These are phyloP conservation scores for Komagataella populi DNA, from an alignment of 805 yeast genomes.

Conservation along the genomic window DNA sequence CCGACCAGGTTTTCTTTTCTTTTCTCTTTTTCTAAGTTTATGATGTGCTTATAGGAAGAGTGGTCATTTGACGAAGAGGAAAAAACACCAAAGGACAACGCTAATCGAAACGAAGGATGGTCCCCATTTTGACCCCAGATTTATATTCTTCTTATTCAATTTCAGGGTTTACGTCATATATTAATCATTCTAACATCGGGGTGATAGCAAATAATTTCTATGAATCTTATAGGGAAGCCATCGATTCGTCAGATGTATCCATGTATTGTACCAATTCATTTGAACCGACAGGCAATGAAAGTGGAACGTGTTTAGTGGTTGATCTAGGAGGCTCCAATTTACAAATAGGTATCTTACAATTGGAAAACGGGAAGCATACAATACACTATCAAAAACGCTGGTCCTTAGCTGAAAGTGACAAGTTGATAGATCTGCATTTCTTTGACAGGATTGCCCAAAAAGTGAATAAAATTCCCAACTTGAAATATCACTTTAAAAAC, in stretches of 20 bases:
- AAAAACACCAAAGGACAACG: too few relatives aligned
- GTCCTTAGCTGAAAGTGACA: constrained; percentile 23
- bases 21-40: neutral
- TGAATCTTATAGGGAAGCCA: constrained; percentile 1
- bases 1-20: neutral
- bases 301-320: constrained; percentile 23
- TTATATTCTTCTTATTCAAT: neutral
- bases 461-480: constrained; percentile 15
- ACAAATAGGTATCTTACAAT: constrained; percentile 19
- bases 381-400: constrained; percentile 13
- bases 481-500: constrained; percentile 2
- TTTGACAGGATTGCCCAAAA: constrained; percentile 26
- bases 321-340: constrained; percentile 48
- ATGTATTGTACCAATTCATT: constrained; percentile 5
- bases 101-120: neutral
- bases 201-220: neutral
- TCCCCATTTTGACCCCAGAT: neutral
- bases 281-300: constrained; percentile 7
- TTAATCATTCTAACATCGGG: neutral
- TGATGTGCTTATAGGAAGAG: neutral
- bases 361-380: constrained; percentile 6
- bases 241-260: constrained; percentile 3
- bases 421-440: constrained; percentile 25
- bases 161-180: neutral
- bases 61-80: neutral